phyloP scores from a whole-genome alignment of 2,329 filamentous ascomycete genomes.

The Alternaria metachromatica region DNA sequence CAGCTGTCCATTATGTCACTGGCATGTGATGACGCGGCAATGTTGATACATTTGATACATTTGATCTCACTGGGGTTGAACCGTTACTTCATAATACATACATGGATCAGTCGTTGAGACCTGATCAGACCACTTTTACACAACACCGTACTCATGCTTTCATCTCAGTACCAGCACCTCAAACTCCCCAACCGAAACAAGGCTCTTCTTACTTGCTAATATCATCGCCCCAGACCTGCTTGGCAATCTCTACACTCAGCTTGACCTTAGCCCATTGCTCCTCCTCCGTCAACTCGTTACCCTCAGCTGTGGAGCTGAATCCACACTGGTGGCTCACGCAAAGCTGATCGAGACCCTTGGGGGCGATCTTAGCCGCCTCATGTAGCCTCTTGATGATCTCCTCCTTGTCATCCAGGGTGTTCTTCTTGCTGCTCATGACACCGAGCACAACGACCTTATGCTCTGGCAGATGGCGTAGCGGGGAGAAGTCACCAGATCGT shows the following conservation, averaged over 20 bases:
- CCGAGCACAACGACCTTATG: constrained; percentile 64
- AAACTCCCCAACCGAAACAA: not conserved
- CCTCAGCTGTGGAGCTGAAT: constrained; percentile 64
- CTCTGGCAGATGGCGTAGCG: constrained; percentile 61
- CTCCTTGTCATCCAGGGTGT: constrained; percentile 60
- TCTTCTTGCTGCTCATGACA: constrained; percentile 64
- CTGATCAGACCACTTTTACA: not conserved
- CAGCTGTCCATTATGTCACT: not conserved
- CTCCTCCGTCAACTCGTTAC: constrained; percentile 62
- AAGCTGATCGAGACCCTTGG: constrained; percentile 62
- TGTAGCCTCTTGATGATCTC: constrained; percentile 49
- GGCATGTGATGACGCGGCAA: not conserved
- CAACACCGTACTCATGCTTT: not conserved
- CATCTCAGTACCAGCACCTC: not conserved
- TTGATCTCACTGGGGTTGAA: not conserved
- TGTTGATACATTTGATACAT: not conserved
- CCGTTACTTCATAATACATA: not conserved
- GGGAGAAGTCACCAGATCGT: constrained; percentile 62
- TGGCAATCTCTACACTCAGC: constrained; percentile 63
- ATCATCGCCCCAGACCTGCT: constrained; percentile 63
- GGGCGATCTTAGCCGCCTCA: constrained; percentile 54
- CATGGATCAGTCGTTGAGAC: not conserved
- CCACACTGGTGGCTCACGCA: constrained; percentile 66
- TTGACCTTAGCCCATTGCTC: constrained; percentile 66
- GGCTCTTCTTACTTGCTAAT: constrained; percentile 26